Conservation (phyloP, 208 protist species). For the Naegleria lovaniensis region DNA sequence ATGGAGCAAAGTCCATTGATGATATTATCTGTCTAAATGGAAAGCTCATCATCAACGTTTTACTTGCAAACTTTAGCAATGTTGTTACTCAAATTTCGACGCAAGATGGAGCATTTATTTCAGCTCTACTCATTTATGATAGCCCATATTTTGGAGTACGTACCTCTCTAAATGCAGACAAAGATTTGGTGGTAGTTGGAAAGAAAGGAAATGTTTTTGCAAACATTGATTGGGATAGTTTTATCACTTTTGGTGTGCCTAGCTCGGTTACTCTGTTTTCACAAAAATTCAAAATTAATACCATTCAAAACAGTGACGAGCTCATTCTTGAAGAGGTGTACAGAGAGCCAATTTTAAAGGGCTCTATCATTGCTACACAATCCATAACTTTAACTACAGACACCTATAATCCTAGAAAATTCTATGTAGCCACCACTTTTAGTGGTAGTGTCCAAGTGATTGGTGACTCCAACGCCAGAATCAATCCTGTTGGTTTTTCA, state of each 20-base stretch:
- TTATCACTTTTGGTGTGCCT: background rate
- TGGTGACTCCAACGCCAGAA: background rate
- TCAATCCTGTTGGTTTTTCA: background rate
- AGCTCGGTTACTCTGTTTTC: background rate
- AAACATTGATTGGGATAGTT: background rate
- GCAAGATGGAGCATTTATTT: background rate
- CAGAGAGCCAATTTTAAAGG: background rate
- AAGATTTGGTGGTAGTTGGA: background rate
- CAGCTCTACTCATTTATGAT: background rate
- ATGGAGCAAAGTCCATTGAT: background rate
- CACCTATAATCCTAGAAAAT: background rate
- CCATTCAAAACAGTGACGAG: background rate
- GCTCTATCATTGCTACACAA: background rate
- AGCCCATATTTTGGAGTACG: background rate
- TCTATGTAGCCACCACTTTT: background rate
- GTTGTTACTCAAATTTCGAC: background rate
- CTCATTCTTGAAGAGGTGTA: background rate
- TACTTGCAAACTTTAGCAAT: background rate
- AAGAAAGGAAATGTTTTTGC: background rate
- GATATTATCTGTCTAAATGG: background rate
- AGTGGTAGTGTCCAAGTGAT: background rate
- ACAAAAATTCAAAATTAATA: background rate
- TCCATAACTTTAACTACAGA: background rate
- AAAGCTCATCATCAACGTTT: background rate
- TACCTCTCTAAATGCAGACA: background rate